phyloP scores from a whole-genome alignment of 2,329 filamentous ascomycete genomes.

The Trichoderma atroviride region DNA sequence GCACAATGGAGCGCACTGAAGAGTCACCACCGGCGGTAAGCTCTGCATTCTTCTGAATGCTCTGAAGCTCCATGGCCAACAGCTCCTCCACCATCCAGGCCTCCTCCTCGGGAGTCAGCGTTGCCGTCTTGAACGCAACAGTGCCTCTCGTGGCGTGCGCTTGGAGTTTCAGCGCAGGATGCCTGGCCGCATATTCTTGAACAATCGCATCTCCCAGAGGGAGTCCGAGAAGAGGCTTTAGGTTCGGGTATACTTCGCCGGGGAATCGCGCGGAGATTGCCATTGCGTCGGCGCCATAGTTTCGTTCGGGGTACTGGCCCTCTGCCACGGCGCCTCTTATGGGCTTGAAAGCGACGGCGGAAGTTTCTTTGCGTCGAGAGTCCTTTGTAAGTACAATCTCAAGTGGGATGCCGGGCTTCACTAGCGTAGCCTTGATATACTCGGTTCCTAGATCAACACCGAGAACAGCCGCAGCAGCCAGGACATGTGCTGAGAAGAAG shows the following conservation, averaged over 20 bases:
- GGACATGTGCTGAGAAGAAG: conserved; percentile 48
- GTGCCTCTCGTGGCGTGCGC: conserved; percentile 64
- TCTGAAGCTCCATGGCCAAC: conserved; percentile 93
- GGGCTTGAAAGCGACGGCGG: conserved; percentile 92
- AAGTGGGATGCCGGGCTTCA: conserved; percentile 95
- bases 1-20: conserved; percentile 76
- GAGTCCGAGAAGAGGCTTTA: conserved; percentile 88
- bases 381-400: conserved; percentile 98
- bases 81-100: conserved; percentile 86
- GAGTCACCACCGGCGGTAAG: conserved; percentile 74
- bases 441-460: conserved; percentile 94
- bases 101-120: conserved; percentile 63
- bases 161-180: conserved; percentile 76
- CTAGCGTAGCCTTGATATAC: conserved; percentile 93
- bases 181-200: conserved; percentile 70
- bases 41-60: conserved; percentile 87
- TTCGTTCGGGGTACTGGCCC: conserved; percentile 78
- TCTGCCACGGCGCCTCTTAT: conserved; percentile 62
- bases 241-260: conserved; percentile 89
- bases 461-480: conserved; percentile 72
- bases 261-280: conserved; percentile 86
- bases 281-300: conserved; percentile 89
- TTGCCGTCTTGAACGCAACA: conserved; percentile 78
- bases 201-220: conserved; percentile 62
- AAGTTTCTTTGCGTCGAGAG: conserved; percentile 91